phyloP scores from a whole-genome alignment of 371 early-diverging fungal genomes.

The Rhizopus stolonifer region DNA sequence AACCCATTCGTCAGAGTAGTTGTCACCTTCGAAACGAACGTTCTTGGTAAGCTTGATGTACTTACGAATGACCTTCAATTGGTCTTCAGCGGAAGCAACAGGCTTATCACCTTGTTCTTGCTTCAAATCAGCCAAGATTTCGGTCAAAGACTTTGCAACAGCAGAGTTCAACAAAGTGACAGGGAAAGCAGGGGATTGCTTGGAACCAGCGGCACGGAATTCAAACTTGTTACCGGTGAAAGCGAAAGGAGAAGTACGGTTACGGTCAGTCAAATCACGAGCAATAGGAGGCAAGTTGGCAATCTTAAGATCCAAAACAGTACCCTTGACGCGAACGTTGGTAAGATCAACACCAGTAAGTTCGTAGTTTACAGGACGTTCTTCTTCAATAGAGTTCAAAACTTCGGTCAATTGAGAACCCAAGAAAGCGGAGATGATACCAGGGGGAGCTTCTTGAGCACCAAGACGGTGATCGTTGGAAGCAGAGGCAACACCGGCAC shows the following conservation, averaged over 20 bases:
- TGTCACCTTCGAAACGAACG: constrained; percentile 97
- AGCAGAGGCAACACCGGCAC: constrained; percentile 89
- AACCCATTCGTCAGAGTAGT: constrained; percentile 87
- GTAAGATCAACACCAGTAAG: constrained; percentile 77
- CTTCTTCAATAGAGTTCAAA: constrained; percentile 85
- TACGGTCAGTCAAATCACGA: constrained; percentile 97
- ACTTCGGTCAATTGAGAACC: constrained; percentile 95
- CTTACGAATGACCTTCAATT: constrained; percentile 81
- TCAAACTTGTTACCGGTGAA: constrained; percentile 99
- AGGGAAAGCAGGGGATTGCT: constrained; percentile 96
- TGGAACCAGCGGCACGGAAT: constrained; percentile 98
- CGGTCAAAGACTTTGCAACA: constrained; percentile 81
- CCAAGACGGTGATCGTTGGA: constrained; percentile 98
- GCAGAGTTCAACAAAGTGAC: constrained; percentile 91
- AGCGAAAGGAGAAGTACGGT: constrained; percentile 98
- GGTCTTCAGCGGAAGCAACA: constrained; percentile 79
- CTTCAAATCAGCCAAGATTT: constrained; percentile 71
- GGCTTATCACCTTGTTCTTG: constrained; percentile 79
- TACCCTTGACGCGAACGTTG: constrained; percentile 92
- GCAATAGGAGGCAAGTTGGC: constrained; percentile 87
- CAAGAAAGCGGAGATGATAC: constrained; percentile 94
- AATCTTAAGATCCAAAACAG: constrained; percentile 93
- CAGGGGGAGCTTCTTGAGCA: constrained; percentile 98
- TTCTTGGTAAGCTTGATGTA: constrained; percentile 81
- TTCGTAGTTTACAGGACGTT: constrained; percentile 80